Evolutionary conservation across 805 yeast genomes (phyloP).

Genomic region (Barnettozyma wickerhamii): DNA sequence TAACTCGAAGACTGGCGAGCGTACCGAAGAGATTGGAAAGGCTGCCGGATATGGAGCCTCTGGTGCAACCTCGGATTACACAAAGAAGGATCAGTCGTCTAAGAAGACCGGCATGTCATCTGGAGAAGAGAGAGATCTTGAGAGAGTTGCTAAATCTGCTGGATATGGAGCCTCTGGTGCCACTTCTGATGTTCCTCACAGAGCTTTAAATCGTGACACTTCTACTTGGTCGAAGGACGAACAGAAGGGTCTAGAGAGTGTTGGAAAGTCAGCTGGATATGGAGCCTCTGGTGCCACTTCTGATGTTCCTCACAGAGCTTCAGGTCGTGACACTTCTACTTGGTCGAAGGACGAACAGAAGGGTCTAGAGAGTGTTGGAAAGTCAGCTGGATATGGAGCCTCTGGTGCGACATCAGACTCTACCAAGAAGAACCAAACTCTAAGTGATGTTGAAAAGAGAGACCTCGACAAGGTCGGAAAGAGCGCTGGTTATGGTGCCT

Average conservation of each 20-base stretch:
- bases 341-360: no score
- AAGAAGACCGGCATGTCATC: background rate
- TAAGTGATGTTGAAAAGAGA: background rate
- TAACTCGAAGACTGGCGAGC: constrained; percentile 3
- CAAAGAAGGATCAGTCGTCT: no score
- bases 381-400: constrained; percentile 3
- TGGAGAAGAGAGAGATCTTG: constrained; percentile 1
- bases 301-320: background rate
- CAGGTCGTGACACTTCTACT: background rate
- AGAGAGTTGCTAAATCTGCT: constrained; percentile 1
- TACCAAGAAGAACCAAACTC: background rate
- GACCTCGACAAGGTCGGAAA: background rate
- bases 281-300: constrained; percentile 4
- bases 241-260: background rate
- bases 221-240: no score
- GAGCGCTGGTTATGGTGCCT: constrained; percentile 4
- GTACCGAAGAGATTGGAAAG: constrained; percentile 1
- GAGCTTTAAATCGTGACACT: background rate
- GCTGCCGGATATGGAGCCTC: constrained; percentile 12
- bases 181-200: background rate
- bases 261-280: constrained; percentile 3
- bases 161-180: constrained; percentile 5
- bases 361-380: background rate
- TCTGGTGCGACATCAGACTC: constrained; percentile 3
- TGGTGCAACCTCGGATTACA: constrained; percentile 8